Evolutionary conservation across 306 rosid species (phyloP).

Genomic region (Casuarina glauca): DNA sequence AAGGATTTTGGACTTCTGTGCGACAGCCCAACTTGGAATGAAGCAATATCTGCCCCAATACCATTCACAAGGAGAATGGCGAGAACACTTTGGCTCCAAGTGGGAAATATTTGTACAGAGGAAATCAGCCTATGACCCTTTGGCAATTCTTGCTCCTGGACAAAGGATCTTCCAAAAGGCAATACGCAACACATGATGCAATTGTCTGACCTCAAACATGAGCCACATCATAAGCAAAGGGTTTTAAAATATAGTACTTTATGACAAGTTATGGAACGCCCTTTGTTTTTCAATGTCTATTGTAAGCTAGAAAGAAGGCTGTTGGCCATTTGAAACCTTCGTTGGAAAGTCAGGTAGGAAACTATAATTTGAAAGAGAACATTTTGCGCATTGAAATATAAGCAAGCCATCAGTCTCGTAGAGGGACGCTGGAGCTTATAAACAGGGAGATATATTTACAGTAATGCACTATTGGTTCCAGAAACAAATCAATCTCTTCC

Average conservation of each 20-base stretch:
- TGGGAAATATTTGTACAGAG: slow-evolving; percentile 65
- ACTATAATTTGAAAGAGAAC: slow-evolving; percentile 7
- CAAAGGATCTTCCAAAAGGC: slow-evolving; percentile 86
- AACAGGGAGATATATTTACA: neutral
- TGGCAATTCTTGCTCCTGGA: slow-evolving; percentile 92
- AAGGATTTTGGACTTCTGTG: slow-evolving; percentile 62
- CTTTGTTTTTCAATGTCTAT: slow-evolving; percentile 22
- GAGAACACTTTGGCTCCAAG: slow-evolving; percentile 69
- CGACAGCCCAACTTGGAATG: slow-evolving; percentile 41
- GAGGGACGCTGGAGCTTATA: slow-evolving; percentile 4
- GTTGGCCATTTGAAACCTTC: slow-evolving; percentile 3
- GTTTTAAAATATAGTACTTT: slow-evolving; percentile 17
- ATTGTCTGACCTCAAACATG: neutral
- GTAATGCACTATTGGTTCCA: neutral
- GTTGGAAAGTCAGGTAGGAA: slow-evolving; percentile 10
- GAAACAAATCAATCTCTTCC: neutral
- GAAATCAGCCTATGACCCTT: slow-evolving; percentile 79
- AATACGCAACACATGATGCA: slow-evolving; percentile 29
- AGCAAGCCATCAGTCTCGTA: neutral
- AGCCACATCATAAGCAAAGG: neutral
- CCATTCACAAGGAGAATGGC: slow-evolving; percentile 72
- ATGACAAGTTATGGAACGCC: slow-evolving; percentile 15
- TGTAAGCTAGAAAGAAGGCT: slow-evolving; percentile 7
- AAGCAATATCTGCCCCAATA: slow-evolving; percentile 91
- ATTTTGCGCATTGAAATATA: slow-evolving; percentile 12